Evolutionary conservation across 1,284 basidiomycete species (phyloP), one percentile per base, ranked within the genome.

Genomic region (Irpex rosettiformis): DNA sequence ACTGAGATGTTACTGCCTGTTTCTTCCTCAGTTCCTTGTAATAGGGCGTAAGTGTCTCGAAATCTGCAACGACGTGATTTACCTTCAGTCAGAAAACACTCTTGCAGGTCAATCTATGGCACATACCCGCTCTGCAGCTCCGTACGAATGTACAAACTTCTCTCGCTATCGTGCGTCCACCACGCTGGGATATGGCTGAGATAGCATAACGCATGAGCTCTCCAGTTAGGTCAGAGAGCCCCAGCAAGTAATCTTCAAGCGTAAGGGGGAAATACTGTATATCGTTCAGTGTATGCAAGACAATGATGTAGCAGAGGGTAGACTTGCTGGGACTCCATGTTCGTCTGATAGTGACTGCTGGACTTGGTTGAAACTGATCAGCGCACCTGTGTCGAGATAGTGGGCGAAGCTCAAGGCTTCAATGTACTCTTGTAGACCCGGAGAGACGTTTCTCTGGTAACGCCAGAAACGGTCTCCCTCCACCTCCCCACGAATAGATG

Each of bases 181-280:
- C 89, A 30, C 84, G 84, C 22, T 83, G 83, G 6, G 88, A 78
- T 51, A 91, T 83, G 11, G 84, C 79, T 45, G 86, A 91, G 61
- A 96, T 97, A 3, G 94, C 94, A 62, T 90, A 91, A 37, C 96
- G 84, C 96, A 98, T 98, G n/a, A 96, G 83, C 73, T 98, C 96
- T 45, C 96, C 96, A 0, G 94, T 97, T 30, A 99, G 78, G 72
- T 99, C 96, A 1, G 93, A 94, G 28, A 98, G 77, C 13, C 96
- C 96, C 1, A 98, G 83, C 13, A 98, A 78, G 70, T 98, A 98
- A 66, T 98, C 95, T 56, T 89, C 84, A 25, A 83, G 70, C 2
- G 92, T 79, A 27, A 93, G 67, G 10, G 84, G 82, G 64, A 93
- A 85, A 63, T 81, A 88, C 89, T 91, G 47, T 11, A 22, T 6